Evolutionary conservation across 257 asterid species (phyloP).

Genomic region (Solanum clarkiae): DNA sequence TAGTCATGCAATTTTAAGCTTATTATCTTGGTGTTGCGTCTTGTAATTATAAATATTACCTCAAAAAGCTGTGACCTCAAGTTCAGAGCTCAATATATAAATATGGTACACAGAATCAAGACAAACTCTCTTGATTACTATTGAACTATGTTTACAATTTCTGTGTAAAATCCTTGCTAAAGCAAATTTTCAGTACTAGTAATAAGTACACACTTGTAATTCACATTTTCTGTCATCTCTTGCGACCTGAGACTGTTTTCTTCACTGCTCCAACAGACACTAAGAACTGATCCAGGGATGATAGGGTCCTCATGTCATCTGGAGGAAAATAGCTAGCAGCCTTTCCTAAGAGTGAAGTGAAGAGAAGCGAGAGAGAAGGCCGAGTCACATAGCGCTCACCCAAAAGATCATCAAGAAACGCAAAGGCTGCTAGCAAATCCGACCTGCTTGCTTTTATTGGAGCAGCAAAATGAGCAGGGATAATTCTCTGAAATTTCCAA

Average conservation of each 20-base stretch:
- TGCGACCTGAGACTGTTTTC: slow-evolving; percentile 88
- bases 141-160: neutral
- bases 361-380: slow-evolving; percentile 61
- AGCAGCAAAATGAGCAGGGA: slow-evolving; percentile 94
- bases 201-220: neutral
- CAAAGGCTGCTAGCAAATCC: slow-evolving; percentile 79
- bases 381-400: slow-evolving; percentile 61
- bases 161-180: neutral
- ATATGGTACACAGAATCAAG: neutral
- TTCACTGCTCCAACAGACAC: slow-evolving; percentile 90
- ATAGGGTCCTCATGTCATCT: slow-evolving; percentile 89
- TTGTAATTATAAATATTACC: neutral
- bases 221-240: slow-evolving; percentile 17
- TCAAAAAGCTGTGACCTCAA: neutral
- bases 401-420: slow-evolving; percentile 77
- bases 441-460: slow-evolving; percentile 76
- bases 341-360: slow-evolving; percentile 73
- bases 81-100: neutral
- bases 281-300: slow-evolving; percentile 85
- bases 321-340: slow-evolving; percentile 93
- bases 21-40: neutral
- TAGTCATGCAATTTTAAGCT: neutral
- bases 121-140: neutral
- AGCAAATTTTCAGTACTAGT: neutral
- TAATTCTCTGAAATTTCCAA: slow-evolving; percentile 90